Percentiles rank a stretch among this genome's conserved stretches.
phyloP scores from a whole-genome alignment of 2,329 filamentous ascomycete species.

The Chaetoscypha palmicola region DNA sequence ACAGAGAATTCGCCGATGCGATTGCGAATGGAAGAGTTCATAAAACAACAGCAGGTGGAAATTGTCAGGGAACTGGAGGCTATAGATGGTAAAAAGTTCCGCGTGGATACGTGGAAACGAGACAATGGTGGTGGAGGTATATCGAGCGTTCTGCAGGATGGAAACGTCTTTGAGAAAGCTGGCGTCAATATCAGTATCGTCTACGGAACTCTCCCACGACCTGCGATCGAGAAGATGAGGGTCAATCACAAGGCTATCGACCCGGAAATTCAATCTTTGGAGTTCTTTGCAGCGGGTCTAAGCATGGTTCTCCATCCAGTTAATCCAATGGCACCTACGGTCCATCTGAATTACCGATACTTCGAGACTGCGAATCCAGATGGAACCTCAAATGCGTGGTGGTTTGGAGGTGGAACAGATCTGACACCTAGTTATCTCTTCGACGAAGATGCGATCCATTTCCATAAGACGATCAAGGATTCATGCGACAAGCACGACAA shows the following conservation, averaged over 20 bases:
- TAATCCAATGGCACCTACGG: constrained; percentile 95
- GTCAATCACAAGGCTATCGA: constrained; percentile 89
- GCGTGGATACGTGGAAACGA: constrained; percentile 77
- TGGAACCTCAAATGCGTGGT: constrained; percentile 81
- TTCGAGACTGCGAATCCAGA: constrained; percentile 90
- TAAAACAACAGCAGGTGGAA: constrained; percentile 83
- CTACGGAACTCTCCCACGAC: constrained; percentile 80
- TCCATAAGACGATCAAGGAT: constrained; percentile 88
- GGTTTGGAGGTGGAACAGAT: constrained; percentile 95
- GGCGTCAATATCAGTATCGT: constrained; percentile 94
- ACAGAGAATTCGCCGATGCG: constrained; percentile 84
- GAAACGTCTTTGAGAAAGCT: constrained; percentile 95
- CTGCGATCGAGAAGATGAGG: constrained; percentile 88
- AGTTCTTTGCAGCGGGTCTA: constrained; percentile 92
- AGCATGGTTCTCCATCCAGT: constrained; percentile 88
- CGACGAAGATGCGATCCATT: constrained; percentile 94
- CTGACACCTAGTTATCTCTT: constrained; percentile 91
- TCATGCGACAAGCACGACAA: constrained; percentile 91
- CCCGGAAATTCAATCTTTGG: constrained; percentile 69
- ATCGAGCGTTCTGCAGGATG: constrained; percentile 90
- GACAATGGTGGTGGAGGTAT: constrained; percentile 87
- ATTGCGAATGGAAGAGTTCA: constrained; percentile 92
- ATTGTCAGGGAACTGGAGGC: constrained; percentile 79
- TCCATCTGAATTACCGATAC: constrained; percentile 97
- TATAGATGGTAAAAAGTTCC: constrained; percentile 78